Evolutionary conservation across 805 yeast genomes (phyloP), one percentile per base, ranked within the genome.

Genomic region (Gaillardinia entomophila): DNA sequence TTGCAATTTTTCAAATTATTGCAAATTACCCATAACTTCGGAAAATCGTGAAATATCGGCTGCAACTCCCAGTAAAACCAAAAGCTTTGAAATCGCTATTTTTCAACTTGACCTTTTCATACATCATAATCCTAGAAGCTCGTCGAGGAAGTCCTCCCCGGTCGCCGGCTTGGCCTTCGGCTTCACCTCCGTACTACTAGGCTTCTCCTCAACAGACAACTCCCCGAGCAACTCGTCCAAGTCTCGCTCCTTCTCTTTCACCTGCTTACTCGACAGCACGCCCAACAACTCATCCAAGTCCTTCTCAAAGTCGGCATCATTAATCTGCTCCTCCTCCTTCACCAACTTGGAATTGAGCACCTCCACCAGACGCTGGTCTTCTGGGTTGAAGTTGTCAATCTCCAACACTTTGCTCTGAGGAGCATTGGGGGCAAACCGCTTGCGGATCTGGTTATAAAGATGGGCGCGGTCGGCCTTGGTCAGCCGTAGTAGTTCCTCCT

Each of bases 361-460:
- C 3, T 33, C 42, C 41, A 42, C 32, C 28, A 35, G 46, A 14
- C 15, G 17, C 4, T 28, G 27, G 18, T 42, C 47, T n/a, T 27
- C 19, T 5, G 27, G 28, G 26, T 46, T 35, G 32, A 46, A 36
- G 31, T 44, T 46, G 36, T 46, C 38, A 37, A 46, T 38, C 24
- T 46, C 50, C 17, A 42, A 36, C 17, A 42, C 38, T 12, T 32
- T 32, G 8, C 31, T 13, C 16, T 16, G 16, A 3, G 25, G 15
- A 6, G 30, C 25, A 8, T 11, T 5, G 18, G 13, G 12, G 16
- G 16, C 28, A 26, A 13, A 26, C 28, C 8, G 57, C 18, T 27
- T 32, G 34, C 53, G 56, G 28, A 66, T 50, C 29, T 54, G 54
- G 23, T 46, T 41, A 28, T 51, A 55, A 20, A 64, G 50, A 22